Evolutionary conservation across 2,329 filamentous ascomycete species (phyloP), one percentile per base, ranked within the genome.

Genomic region (Fusarium tricinctum): DNA sequence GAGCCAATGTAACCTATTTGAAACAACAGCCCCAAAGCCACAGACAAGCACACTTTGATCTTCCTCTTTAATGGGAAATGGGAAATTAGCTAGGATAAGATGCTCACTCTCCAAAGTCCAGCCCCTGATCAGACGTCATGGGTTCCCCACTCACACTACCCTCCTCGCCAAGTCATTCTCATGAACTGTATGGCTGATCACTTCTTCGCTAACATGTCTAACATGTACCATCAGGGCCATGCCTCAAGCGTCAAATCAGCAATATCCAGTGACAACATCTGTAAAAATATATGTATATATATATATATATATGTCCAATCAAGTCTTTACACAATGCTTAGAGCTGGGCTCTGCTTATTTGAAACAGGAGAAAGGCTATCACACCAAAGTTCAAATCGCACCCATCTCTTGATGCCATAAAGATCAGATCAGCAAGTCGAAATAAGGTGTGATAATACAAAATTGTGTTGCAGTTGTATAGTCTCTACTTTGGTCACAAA

Each of bases 61-160:
- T 46, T 57, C 35, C 23, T 39, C 17, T 42, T 43, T 35, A 43
- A 66, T 47, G 59, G 38, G 59, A 30, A 30, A 68, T 52, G n/a
- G n/a, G n/a, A n/a, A n/a, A 60, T 60, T 65, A 42, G 39, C 33
- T 23, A 45, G 60, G 59, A 66, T 66, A 66, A 47, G 50, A 51
- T 63, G 33, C 35, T 54, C 53, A 28, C 35, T 54, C 53, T 32
- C n/a, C 38, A 42, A 30, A 44, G 46, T 9, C 48, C 26, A 35
- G 22, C 48, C 66, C 66, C 66, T 62, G 53, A 43, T 47, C 30
- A 42, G 62, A 67, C 66, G 66, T 69, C 66, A 69, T 69, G 44
- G 42, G 40, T 35, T n/a, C 44, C n/a, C 66, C 66, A 69, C 60
- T 32, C 66, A 50, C 54, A 62, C 55, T 23, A 30, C 38, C 9